Evolutionary conservation across 139 green algal genomes (phyloP).

Genomic region (Diplosphaera chodatii): DNA sequence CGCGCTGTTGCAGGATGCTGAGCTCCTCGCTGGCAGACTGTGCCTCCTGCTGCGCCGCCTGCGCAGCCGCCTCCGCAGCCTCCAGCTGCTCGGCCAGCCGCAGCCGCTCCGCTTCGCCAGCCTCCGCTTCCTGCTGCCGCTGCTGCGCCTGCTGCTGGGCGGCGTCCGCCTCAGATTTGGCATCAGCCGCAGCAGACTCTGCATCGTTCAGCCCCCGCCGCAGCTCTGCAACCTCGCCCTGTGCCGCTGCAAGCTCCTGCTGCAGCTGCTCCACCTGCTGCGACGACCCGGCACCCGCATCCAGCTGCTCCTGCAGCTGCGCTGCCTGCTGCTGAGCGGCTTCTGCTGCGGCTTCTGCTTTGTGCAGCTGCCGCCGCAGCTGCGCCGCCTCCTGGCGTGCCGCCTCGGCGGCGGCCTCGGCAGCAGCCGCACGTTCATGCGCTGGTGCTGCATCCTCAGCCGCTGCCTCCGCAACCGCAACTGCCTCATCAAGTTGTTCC

Average conservation of each 20-base stretch:
- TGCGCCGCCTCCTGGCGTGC: background rate
- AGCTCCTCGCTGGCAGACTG: background rate
- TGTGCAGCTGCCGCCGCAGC: background rate
- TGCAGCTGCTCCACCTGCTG: background rate
- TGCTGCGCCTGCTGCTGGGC: background rate
- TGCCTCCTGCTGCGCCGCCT: conserved; percentile 7
- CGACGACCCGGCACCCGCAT: background rate
- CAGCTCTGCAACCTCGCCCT: background rate
- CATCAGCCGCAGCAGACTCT: background rate
- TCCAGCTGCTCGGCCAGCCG: conserved; percentile 2
- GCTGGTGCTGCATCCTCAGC: background rate
- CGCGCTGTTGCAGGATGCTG: background rate
- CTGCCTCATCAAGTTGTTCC: background rate
- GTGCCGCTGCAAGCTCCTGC: background rate
- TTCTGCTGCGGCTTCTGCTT: background rate
- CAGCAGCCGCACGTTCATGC: background rate
- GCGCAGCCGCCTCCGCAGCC: conserved; percentile 6
- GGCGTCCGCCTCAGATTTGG: background rate
- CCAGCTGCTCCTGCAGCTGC: background rate
- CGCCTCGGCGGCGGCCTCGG: background rate
- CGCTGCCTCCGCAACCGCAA: background rate
- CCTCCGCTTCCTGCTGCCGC: background rate
- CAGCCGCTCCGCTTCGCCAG: background rate
- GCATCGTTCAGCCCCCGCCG: background rate
- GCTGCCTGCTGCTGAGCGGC: background rate